A percentile compares a stretch with the other conserved stretches of the same genome.
phyloP scores from a whole-genome alignment of 2,329 filamentous ascomycete species.

The Lizonia empirigonia region DNA sequence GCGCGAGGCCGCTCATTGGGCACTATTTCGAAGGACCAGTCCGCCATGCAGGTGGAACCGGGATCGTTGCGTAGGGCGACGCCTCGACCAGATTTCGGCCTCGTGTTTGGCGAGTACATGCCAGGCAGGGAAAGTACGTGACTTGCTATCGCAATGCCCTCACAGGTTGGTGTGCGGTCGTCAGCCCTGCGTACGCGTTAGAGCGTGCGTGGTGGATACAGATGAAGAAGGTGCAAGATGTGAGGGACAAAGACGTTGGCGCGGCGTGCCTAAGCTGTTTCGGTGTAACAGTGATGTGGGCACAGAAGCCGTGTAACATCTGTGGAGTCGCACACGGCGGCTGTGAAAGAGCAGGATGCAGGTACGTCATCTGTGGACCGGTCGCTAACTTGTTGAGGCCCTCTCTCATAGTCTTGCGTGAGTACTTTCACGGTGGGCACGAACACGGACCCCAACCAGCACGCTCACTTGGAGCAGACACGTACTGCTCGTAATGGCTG shows the following conservation, averaged over 20 bases:
- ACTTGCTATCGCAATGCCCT: constrained; percentile 27
- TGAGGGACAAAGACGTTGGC: constrained; percentile 2
- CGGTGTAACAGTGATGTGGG: constrained; percentile 11
- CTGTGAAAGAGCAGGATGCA: constrained; percentile 61
- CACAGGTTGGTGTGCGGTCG: constrained; percentile 16
- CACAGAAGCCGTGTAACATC: constrained; percentile 23
- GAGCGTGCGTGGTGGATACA: constrained; percentile 13
- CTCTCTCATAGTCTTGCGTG: too few species aligned
- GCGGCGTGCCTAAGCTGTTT: constrained; percentile 11
- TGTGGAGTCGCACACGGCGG: constrained; percentile 53
- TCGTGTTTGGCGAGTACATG: constrained; percentile 18
- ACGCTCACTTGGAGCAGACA: too few species aligned
- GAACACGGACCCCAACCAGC: too few species aligned
- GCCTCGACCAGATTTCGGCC: constrained; percentile 22
- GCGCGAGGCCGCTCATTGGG: constrained; percentile 23
- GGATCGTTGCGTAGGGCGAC: constrained; percentile 19
- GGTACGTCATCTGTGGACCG: constrained; percentile 55
- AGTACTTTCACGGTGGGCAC: too few species aligned
- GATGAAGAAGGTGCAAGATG: constrained; percentile 11
- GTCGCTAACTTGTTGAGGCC: too few species aligned
- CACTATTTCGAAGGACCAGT: constrained; percentile 23
- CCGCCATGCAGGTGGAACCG: constrained; percentile 24
- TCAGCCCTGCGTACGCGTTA: constrained; percentile 28
- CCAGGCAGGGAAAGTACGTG: constrained; percentile 30
- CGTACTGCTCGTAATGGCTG: too few species aligned